Evolutionary conservation across 139 green algal species (phyloP), one percentile per base, ranked within the genome.

Genomic region (Zygnema cylindricum): DNA sequence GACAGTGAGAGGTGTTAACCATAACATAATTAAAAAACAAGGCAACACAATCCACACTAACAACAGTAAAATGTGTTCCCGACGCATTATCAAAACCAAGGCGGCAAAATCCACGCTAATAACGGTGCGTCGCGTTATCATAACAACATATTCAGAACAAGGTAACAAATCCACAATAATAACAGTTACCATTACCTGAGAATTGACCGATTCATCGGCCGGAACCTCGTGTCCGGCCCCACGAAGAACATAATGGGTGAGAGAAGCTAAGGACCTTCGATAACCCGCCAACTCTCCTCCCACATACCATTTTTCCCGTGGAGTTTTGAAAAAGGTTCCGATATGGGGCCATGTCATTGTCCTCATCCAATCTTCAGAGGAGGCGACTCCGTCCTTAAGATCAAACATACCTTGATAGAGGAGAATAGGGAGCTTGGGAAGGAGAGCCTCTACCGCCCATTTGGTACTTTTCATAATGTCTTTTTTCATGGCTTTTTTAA

Each of bases 331-430:
- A 43, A 86, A 86, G 25, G 25, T 40, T n/a, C 83, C 36, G 2
- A 42, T 57, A 32, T 69, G 39, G 25, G 69, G 30, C 94, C 94
- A 96, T 0, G 93, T 55, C n/a, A 96, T 77, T 25, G 41, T 75
- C 22, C 54, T 39, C 1, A 96, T 92, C 94, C 94, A 96, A 25
- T 90, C 69, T 63, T 89, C 88, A 40, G 54, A 90, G 55, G 84
- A 92, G 33, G 92, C 94, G 0, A 92, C 82, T n/a, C 94, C 94
- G 39, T 96, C 94, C 33, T 95, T 95, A 1, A 88, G 89, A 76
- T 96, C 94, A 81, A 91, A 93, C 76, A 94, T 89, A 49, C 94
- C 92, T 91, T 95, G 91, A 82, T 96, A 96, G 35, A 96, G 88
- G 69, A 96, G 93, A 33, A 96, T 32, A 11, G 93, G 94, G 25